Conservation (phyloP, 345 rosid genomes). For the Psidium guajava region DNA sequence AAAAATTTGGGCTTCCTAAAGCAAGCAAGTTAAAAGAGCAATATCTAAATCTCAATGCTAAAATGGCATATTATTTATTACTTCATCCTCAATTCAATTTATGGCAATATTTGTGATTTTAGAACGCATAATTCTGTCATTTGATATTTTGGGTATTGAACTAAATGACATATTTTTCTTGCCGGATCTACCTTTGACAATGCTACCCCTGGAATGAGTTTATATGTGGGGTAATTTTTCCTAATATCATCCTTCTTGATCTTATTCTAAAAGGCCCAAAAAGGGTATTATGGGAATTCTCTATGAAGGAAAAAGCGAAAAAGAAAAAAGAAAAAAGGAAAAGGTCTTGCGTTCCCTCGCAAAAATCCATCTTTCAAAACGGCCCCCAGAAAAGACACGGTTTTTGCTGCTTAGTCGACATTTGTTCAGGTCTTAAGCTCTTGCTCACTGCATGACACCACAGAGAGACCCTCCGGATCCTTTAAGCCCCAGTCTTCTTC, state of each 20-base stretch:
- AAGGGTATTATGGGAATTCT: neutral
- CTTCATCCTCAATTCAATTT: neutral
- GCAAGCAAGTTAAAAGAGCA: neutral
- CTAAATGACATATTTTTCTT: neutral
- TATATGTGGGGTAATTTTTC: too few relatives aligned
- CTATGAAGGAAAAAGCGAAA: too few relatives aligned
- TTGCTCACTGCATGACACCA: neutral
- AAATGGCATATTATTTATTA: neutral
- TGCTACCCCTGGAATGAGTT: too few relatives aligned
- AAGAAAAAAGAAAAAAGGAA: neutral
- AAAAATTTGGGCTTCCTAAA: neutral
- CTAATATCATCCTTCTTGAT: too few relatives aligned
- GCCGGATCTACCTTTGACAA: too few relatives aligned
- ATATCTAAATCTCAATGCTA: neutral
- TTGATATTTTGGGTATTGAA: neutral
- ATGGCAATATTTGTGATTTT: neutral
- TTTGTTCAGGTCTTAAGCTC: neutral
- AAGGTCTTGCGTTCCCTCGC: neutral
- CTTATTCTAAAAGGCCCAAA: neutral
- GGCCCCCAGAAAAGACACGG: too few relatives aligned
- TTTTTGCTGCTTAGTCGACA: neutral
- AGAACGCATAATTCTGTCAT: accelerated
- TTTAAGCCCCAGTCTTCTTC: neutral
- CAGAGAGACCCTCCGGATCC: neutral
- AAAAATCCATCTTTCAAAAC: too few relatives aligned